Percentiles rank a stretch among this genome's conserved stretches.
Evolutionary conservation across 148 eudicot genomes (phyloP).

Genomic region (Drosera capensis): DNA sequence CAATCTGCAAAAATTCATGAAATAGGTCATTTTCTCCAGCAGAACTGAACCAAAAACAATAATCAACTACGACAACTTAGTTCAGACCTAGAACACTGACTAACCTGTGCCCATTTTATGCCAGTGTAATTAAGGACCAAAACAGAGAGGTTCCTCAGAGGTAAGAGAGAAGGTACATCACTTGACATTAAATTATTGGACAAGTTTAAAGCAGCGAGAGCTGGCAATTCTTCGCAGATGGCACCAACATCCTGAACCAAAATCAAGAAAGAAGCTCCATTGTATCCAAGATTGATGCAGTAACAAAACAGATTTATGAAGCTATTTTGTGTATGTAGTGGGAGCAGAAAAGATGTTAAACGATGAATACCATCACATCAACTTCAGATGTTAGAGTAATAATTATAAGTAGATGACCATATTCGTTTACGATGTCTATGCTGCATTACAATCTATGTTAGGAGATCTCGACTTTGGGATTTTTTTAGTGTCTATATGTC

Average conservation of each 20-base stretch:
- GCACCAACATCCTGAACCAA: conserved; percentile 61
- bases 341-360: too few species aligned
- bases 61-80: conserved; percentile 1
- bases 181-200: conserved; percentile 50
- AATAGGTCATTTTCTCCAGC: background rate
- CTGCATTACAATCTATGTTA: too few species aligned
- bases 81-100: background rate
- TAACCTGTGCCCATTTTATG: conserved; percentile 71
- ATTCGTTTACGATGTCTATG: too few species aligned
- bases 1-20: conserved; percentile 37
- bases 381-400: too few species aligned
- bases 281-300: too few species aligned
- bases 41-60: background rate
- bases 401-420: too few species aligned
- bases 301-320: conserved; percentile 6
- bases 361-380: too few species aligned
- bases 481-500: too few species aligned
- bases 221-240: conserved; percentile 52
- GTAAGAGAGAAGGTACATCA: conserved; percentile 28
- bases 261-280: conserved; percentile 1
- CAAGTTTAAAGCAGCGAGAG: conserved; percentile 56
- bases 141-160: conserved; percentile 42
- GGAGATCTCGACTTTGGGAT: too few species aligned
- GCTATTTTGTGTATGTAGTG: background rate
- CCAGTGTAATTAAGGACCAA: conserved; percentile 74